Conservation (phyloP, 2,329 filamentous ascomycete genomes). For the Pseudogymnoascus sp. region DNA sequence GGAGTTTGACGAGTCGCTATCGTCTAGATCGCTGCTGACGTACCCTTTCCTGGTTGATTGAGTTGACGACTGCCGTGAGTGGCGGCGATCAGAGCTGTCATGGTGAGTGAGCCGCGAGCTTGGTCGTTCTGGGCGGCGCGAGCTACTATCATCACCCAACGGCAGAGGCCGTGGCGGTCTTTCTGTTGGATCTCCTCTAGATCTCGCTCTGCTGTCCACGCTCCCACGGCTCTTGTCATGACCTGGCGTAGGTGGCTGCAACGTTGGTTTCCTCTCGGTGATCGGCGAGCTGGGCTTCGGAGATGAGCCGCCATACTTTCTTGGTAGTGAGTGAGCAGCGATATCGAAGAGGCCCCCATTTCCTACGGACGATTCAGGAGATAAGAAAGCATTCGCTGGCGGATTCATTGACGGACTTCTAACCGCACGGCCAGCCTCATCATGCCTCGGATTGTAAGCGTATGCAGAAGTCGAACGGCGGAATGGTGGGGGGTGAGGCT, state of each 20-base stretch:
- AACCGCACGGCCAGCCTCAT: conserved; percentile 14
- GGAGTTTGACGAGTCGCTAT: conserved; percentile 22
- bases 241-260: conserved; percentile 17
- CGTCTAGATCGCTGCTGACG: conserved; percentile 20
- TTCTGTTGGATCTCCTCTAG: conserved; percentile 19
- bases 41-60: conserved; percentile 13
- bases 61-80: conserved; percentile 19
- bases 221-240: conserved; percentile 16
- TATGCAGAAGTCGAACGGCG: conserved; percentile 24
- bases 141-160: conserved; percentile 18
- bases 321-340: neutral
- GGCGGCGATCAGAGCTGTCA: conserved; percentile 12
- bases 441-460: conserved; percentile 15
- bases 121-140: conserved; percentile 17
- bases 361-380: neutral
- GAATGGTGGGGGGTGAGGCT: conserved; percentile 24
- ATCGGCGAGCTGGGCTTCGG: neutral
- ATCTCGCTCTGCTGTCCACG: conserved; percentile 14
- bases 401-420: neutral
- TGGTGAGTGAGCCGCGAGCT: conserved; percentile 15
- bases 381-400: neutral
- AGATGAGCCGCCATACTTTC: neutral
- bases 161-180: conserved; percentile 20
- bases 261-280: neutral
- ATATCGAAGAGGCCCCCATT: neutral